These are phyloP conservation scores for Isoetes taiwanensis DNA, from an alignment of 75 land plant species.

Conservation along the genomic window DNA sequence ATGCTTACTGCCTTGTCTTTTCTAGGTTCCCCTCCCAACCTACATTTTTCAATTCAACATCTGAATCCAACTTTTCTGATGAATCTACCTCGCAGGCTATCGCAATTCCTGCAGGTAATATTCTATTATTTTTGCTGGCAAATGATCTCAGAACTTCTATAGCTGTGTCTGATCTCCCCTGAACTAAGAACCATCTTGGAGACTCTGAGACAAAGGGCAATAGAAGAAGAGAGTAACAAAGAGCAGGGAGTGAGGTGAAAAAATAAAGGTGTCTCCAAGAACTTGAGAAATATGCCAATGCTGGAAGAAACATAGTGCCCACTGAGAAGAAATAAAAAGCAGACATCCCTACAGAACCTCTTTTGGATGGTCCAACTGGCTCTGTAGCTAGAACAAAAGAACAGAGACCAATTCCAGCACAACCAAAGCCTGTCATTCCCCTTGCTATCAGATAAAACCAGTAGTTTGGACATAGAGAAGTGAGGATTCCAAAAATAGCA, in stretches of 20 bases:
- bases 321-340: slow-evolving; percentile 83
- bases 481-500: slow-evolving; percentile 40
- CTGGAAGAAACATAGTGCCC: slow-evolving; percentile 46
- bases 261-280: slow-evolving; percentile 66
- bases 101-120: slow-evolving; percentile 26
- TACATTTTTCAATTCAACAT: neutral
- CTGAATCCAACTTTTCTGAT: neutral
- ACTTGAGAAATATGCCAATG: slow-evolving; percentile 33
- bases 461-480: slow-evolving; percentile 49
- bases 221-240: slow-evolving; percentile 39
- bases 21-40: neutral
- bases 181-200: slow-evolving; percentile 75
- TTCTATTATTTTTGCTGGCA: slow-evolving; percentile 36
- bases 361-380: slow-evolving; percentile 58
- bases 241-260: slow-evolving; percentile 49
- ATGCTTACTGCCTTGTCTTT: slow-evolving; percentile 15
- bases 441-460: slow-evolving; percentile 42
- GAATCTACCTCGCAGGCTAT: slow-evolving; percentile 27
- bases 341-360: slow-evolving; percentile 80
- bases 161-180: slow-evolving; percentile 39
- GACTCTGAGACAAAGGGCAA: slow-evolving; percentile 70
- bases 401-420: slow-evolving; percentile 67
- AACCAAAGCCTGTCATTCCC: slow-evolving; percentile 52
- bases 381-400: slow-evolving; percentile 84
- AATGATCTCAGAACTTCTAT: slow-evolving; percentile 44